Evolutionary conservation across 1,284 basidiomycete species (phyloP).

Genomic region (Taiwanofungus camphoratus): DNA sequence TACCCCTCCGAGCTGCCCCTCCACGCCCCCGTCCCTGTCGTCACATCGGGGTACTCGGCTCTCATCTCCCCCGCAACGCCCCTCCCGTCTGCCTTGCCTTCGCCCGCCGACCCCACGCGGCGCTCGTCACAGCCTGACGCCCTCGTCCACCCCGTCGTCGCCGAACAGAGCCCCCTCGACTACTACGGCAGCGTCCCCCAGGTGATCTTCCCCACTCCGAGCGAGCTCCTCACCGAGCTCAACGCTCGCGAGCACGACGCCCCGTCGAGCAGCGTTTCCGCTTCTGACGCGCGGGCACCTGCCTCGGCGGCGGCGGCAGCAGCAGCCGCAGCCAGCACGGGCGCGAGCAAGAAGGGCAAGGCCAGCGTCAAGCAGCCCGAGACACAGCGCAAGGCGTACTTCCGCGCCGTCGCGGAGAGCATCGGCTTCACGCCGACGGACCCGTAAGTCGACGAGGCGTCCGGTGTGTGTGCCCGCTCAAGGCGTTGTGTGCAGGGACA

Average conservation of each 20-base stretch:
- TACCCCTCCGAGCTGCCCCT: slow-evolving; percentile 14
- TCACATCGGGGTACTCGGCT: slow-evolving; percentile 23
- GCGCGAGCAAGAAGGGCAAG: slow-evolving; percentile 7
- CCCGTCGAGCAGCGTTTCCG: slow-evolving; percentile 3
- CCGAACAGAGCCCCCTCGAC: slow-evolving; percentile 20
- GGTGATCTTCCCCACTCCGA: slow-evolving; percentile 56
- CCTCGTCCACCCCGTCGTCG: not conserved
- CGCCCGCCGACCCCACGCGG: not conserved
- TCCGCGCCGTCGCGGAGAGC: slow-evolving; percentile 44
- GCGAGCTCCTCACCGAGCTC: slow-evolving; percentile 51
- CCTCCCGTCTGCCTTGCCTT: not conserved
- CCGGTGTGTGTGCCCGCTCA: not conserved
- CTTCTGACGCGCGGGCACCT: not conserved
- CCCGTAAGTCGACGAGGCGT: slow-evolving; percentile 40
- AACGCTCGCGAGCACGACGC: slow-evolving; percentile 14
- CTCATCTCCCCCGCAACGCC: slow-evolving; percentile 13
- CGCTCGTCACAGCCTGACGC: not conserved
- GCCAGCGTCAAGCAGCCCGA: slow-evolving; percentile 21
- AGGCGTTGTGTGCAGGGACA: slow-evolving; percentile 37
- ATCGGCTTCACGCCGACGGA: slow-evolving; percentile 54
- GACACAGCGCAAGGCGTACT: slow-evolving; percentile 47
- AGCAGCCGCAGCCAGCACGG: not conserved
- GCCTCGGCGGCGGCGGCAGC: not conserved
- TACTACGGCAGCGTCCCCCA: slow-evolving; percentile 28
- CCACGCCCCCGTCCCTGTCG: slow-evolving; percentile 24